Base-by-base conservation (phyloP, 2,329 filamentous ascomycete species). In the Neopestalotiopsis sp. region DNA sequence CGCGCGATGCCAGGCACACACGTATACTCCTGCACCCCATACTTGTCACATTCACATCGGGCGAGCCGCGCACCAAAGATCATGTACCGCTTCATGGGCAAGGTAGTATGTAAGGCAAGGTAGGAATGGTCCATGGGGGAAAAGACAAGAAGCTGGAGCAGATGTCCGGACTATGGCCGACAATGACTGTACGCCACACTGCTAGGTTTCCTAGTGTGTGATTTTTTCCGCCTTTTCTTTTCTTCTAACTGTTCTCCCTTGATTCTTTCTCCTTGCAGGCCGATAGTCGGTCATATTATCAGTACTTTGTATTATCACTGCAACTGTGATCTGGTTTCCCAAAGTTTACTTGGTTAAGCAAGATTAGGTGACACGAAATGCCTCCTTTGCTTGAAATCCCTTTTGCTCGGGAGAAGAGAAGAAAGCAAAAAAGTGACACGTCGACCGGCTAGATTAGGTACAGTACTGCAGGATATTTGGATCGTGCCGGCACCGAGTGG, bases 1-100 rank as follows among this genome's bases (percentile, higher is more conserved):
- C 45, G 45, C 34, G 74, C 69, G 70, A 70, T 68, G 71, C 70
- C 71, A 72, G 70, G 71, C 69, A 73, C 73, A 53, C 45, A 61
- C 73, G 70, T 74, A 70, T 71, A 66, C 70, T 53, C 42, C 30
- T 65, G 67, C 70, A 69, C 70, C 69, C 73, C 72, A 73, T 56
- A 66, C 63, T 53, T 53, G 45, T 53, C 45, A 53, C 45, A 53
- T 53, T 53, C 45, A 53, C 45, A 53, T 53, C 45, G 45, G 45
- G 45, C 45, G 42, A 58, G 63, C 63, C 63, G 63, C 49, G 34
- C 28, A 38, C 38, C 32, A 53, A 53, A n/a, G 9, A 20, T 17
- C 45, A 53, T 38, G 34, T 38, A 38, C 34, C 34, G 34, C 34
- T 38, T 38, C 34, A 38, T 38, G 10, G 34, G 34, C 34, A 38